Base-by-base conservation (phyloP, 23 red algal species). In the Gracilaria vermiculophylla region DNA sequence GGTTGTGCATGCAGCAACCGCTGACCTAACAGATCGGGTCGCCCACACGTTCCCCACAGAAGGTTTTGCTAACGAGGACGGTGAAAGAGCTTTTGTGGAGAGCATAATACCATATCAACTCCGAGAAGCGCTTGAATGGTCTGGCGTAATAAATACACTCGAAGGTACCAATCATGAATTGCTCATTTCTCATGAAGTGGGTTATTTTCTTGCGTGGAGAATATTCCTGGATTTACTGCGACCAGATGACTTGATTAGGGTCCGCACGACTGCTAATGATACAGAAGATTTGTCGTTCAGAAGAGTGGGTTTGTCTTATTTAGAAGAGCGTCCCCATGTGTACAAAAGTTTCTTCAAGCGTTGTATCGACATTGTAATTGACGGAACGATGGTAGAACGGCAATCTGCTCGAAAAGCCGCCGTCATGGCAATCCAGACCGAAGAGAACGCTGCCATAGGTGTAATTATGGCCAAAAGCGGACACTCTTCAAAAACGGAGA, bases 251-350 rank as follows among this genome's bases (percentile, higher is more conserved):
- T 42, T 40, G 0, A 39, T 45, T 27, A 73, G 67, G 4, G 6
- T 50, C 35, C 51, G 25, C 29, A 7, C 56, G 4, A 52, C 36
- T 1, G 49, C 20, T 20, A 16, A 5, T 5, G 74, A 71, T 5
- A 34, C 76, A 28, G 87, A 36, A 67, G 90, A 93, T 69, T 44
- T 83, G 11, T 85, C 90, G 36, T 93, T 93, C 33, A 31, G 90
- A 7, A 62, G 80, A 76, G 81, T 93, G 43, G 90, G 78, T 25
- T 35, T 85, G 23, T 51, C 51, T 1, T 85, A 77, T 21, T 69
- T 93, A 41, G 29, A 72, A 64, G 47, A n/a, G 42, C 51, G 66
- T 37, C 57, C 45, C 7, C 36, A 79, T 20, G 9, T 79, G 23
- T 86, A 78, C 62, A 50, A 56, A 53, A 23, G 39, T 17, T 85